Base-by-base conservation (phyloP, 495 filamentous ascomycete species). In the Trichoderma virens region DNA sequence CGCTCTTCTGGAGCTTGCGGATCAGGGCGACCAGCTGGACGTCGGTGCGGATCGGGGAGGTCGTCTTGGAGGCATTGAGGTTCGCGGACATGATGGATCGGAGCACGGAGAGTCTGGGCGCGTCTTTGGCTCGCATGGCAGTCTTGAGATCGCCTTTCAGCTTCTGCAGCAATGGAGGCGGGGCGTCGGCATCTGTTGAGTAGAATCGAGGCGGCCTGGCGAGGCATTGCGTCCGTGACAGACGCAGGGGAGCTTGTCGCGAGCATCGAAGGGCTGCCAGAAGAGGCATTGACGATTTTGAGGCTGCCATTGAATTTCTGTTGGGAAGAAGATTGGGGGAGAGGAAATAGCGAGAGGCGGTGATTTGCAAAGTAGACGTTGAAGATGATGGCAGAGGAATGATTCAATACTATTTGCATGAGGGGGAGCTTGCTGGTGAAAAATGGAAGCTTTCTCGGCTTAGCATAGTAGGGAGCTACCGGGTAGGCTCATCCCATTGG, bases 81-180 rank as follows among this genome's bases (percentile, higher is more conserved):
- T 76, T 76, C 23, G 79, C 76, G 20, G 81, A 67, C 35, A 87
- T 74, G 63, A 86, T 68, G n/a, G 77, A 68, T 63, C 83, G 82
- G 59, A 86, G 74, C 16, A 85, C 85, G 59, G 75, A 68, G 23
- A 86, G 78, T 23, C 82, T 76, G 30, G 76, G 73, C 56, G 80
- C 73, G 67, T 85, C 82, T 71, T 86, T 87, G 51, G 73, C 75
- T 45, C 79, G 78, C 85, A 87, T 85, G 59, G 85, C 83, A 39
- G 76, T 71, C 71, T 87, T 87, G 62, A 87, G 73, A 65, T 87
- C 85, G 56, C 72, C 73, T 62, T 83, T 86, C 64, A 80, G 66
- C 68, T 72, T 82, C 54, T 72, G 66, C 23, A 79, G 71, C 5
- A 80, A 72, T 8, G 76, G 75, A 2, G 75, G 66, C 13, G 73